A percentile compares a stretch with the other conserved stretches of the same genome.
Conservation (phyloP, 1,284 basidiomycete genomes). For the Naganishia albida region DNA sequence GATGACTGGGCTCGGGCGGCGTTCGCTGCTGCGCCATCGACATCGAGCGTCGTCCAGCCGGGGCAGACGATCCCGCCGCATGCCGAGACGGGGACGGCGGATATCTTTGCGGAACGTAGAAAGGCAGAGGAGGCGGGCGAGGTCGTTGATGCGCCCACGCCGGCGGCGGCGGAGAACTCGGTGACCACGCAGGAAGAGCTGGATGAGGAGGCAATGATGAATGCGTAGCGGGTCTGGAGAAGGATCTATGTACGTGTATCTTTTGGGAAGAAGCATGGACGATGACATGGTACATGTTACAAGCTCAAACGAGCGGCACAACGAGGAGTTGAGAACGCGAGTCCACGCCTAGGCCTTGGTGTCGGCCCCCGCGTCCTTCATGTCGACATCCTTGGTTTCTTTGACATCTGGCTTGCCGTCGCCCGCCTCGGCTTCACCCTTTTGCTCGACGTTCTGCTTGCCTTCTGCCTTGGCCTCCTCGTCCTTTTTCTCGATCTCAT, state of each 20-base stretch:
- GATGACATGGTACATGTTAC: neutral
- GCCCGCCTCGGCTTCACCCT: neutral
- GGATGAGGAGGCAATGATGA: conserved; percentile 34
- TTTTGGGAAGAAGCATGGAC: neutral
- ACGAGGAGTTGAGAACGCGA: neutral
- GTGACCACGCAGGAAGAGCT: conserved; percentile 28
- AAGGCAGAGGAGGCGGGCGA: conserved; percentile 37
- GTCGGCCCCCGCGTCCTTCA: neutral
- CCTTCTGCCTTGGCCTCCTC: conserved; percentile 6
- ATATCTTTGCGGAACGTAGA: conserved; percentile 38
- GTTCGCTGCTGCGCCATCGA: neutral
- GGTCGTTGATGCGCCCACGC: conserved; percentile 35
- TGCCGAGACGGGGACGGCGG: neutral
- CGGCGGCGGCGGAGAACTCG: conserved; percentile 27
- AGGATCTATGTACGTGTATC: neutral
- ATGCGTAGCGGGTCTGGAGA: conserved; percentile 30
- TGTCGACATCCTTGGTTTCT: conserved; percentile 9
- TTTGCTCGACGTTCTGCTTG: conserved; percentile 1
- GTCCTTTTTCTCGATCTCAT: conserved; percentile 6
- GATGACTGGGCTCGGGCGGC: conserved; percentile 18
- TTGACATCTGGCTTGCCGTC: neutral
- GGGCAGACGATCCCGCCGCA: neutral
- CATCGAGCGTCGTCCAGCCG: neutral
- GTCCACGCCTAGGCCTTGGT: neutral
- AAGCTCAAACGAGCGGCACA: neutral